Base-by-base conservation (phyloP, 805 yeast genomes). In the Saccharomyces jurei region DNA sequence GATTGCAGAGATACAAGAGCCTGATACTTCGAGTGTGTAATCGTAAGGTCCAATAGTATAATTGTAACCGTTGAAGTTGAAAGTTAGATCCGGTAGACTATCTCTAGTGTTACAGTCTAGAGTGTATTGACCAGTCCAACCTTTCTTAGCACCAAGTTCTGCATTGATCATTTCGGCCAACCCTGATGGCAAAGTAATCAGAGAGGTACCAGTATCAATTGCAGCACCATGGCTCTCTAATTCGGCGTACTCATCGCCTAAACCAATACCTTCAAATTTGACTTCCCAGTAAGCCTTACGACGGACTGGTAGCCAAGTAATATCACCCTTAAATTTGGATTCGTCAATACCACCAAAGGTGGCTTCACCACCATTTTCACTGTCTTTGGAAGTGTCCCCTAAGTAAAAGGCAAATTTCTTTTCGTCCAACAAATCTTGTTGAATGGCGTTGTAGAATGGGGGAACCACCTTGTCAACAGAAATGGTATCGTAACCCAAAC, bases 201-300 rank as follows among this genome's bases (percentile, higher is more conserved):
- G 81, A 41, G 98, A 92, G 60, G 99, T 94, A 75, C 99, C 99
- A 55, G 99, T 94, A 74, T 94, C 99, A 69, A 94, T 90, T 58
- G 96, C 97, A 66, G 97, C 99, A 71, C 99, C 99, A 58, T 90
- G 84, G 67, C 76, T 77, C 62, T 79, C 81, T 67, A 94, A 82
- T 63, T 79, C 81, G 51, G 98, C 97, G 67, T 81, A 87, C 75
- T 94, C 96, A 62, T 87, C 87, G 66, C 99, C 99, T 59, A 94
- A 80, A 48, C 91, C 88, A 70, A 94, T 78, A 63, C 96, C 91
- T 64, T 89, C 89, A 63, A 94, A 86, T 63, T 86, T 82, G 57
- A 94, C 99, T 79, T 94, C 99, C 99, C 99, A 94, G 82, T 94
- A 94, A 32, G 98, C 99, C 84, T 91, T 90, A 81, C 99, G 89